Percentiles rank a stretch among this genome's conserved stretches.
These are phyloP conservation scores for Chrysanthemum lavandulifolium DNA, from an alignment of 129 eudicot species.

Conservation along the genomic window DNA sequence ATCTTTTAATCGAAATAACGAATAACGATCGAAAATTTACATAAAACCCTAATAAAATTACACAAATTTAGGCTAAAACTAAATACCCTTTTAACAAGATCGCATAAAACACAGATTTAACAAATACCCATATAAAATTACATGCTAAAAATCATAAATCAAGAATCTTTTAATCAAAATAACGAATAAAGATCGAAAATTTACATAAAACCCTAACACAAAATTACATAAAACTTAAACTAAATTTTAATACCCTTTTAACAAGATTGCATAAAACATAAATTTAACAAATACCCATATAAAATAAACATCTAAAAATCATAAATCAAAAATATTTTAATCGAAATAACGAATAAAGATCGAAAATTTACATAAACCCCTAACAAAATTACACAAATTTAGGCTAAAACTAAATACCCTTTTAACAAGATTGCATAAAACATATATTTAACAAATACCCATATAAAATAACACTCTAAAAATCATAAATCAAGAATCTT, in stretches of 20 bases:
- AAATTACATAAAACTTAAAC: neutral
- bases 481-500: constrained; percentile 6
- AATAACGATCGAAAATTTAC: too few species aligned
- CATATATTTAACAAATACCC: neutral
- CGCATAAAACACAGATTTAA: neutral
- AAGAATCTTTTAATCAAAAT: too few species aligned
- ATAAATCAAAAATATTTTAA: too few species aligned
- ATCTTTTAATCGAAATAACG: too few species aligned
- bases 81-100: constrained; percentile 6
- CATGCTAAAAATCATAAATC: neutral
- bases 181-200: neutral
- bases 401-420: neutral
- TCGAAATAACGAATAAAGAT: too few species aligned
- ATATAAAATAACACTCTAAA: neutral
- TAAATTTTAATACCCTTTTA: neutral
- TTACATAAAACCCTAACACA: too few species aligned
- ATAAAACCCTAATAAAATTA: too few species aligned
- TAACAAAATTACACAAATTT: neutral
- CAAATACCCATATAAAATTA: neutral
- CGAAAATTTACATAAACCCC: too few species aligned
- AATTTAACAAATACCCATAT: neutral
- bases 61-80: neutral
- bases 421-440: neutral
- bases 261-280: neutral
- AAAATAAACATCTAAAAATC: neutral